Percentiles rank a stretch among this genome's conserved stretches.
Conservation (phyloP, 768 basidiomycete species). For the Wakefieldia striispora region DNA sequence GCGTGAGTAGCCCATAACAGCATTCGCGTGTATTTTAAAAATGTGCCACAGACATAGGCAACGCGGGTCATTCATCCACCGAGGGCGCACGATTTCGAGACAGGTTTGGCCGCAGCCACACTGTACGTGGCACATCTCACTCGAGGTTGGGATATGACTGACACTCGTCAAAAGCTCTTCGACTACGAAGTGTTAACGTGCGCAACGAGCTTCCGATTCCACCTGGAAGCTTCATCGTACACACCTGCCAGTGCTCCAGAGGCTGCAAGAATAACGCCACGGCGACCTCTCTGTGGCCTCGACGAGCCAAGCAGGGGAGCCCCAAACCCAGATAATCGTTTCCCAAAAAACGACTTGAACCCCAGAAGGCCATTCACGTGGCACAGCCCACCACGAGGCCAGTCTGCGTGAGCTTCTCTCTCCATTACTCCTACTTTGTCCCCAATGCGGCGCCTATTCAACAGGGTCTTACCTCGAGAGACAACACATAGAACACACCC, state of each 20-base stretch:
- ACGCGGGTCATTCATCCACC: constrained; percentile 6
- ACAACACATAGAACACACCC: background rate
- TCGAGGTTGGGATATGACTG: background rate
- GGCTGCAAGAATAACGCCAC: background rate
- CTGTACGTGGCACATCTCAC: constrained; percentile 7
- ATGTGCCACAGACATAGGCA: constrained; percentile 14
- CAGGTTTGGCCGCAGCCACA: constrained; percentile 3
- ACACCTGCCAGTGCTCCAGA: background rate
- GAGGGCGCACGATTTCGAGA: constrained; percentile 18
- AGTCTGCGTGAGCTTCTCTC: constrained; percentile 9
- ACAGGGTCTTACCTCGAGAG: background rate
- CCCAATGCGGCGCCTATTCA: background rate
- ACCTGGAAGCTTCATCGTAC: background rate
- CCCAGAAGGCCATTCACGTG: constrained; percentile 5
- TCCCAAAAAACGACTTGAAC: background rate
- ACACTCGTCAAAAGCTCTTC: constrained; percentile 6
- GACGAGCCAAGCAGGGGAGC: background rate
- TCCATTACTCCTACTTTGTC: background rate
- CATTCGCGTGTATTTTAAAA: background rate
- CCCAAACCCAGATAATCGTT: background rate
- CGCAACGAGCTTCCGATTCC: constrained; percentile 17
- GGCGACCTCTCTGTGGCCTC: background rate
- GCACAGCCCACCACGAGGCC: background rate
- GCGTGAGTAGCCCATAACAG: constrained; percentile 5
- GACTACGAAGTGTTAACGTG: constrained; percentile 26